These are phyloP conservation scores for Geotrichum candidum DNA, from an alignment of 1,139 yeast species.

Conservation along the genomic window DNA sequence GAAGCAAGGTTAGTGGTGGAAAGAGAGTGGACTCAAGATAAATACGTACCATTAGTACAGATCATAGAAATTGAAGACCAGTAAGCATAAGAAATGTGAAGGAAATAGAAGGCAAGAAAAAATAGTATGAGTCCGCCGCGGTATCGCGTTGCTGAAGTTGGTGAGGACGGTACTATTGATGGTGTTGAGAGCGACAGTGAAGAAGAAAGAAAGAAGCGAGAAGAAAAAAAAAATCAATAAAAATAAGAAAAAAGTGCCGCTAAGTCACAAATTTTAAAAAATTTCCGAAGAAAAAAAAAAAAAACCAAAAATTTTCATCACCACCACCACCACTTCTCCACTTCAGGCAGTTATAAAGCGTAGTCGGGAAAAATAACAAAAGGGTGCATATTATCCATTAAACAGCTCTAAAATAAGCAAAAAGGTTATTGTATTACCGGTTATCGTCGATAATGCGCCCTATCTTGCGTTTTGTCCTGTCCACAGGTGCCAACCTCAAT, in stretches of 20 bases:
- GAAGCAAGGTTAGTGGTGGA: not conserved
- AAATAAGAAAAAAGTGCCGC: not conserved
- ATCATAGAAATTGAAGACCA: not conserved
- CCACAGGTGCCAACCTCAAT: constrained; percentile 19
- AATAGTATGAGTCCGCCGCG: not conserved
- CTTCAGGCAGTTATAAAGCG: too few relatives aligned
- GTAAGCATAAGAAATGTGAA: not conserved
- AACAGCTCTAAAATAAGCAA: too few relatives aligned
- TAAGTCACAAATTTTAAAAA: not conserved
- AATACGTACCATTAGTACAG: not conserved
- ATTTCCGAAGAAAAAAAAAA: not conserved
- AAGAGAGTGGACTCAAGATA: not conserved
- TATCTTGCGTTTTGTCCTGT: constrained; percentile 19
- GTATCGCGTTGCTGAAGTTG: not conserved
- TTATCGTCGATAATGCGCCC: constrained; percentile 22
- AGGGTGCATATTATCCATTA: not conserved
- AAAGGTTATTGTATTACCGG: not conserved
- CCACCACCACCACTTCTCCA: not conserved
- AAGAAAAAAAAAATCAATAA: not conserved
- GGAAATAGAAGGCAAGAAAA: not conserved
- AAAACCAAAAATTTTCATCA: too few relatives aligned
- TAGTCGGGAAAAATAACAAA: too few relatives aligned
- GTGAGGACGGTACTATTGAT: not conserved
- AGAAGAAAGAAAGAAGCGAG: not conserved
- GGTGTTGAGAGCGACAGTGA: not conserved